Conservation (phyloP, 768 basidiomycete genomes). For the Lactarius pseudohatsudake region DNA sequence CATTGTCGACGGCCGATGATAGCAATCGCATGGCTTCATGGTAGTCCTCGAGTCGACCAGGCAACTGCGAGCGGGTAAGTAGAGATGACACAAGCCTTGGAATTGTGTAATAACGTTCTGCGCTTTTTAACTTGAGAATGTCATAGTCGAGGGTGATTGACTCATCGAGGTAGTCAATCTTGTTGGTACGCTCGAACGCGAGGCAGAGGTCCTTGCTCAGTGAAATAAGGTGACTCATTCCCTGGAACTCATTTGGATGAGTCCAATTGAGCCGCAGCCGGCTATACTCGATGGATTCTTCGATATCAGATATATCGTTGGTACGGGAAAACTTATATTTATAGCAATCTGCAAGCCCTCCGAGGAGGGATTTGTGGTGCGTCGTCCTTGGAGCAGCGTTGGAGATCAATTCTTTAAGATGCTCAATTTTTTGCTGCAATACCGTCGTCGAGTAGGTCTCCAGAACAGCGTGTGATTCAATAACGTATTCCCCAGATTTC, state of each 20-base stretch:
- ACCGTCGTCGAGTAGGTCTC: not conserved
- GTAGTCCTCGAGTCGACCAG: not conserved
- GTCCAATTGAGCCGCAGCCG: not conserved
- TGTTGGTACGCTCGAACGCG: not conserved
- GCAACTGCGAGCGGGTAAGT: not conserved
- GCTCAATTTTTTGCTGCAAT: constrained; percentile 1
- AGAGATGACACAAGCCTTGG: constrained; percentile 1
- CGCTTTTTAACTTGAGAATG: not conserved
- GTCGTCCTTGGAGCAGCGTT: not conserved
- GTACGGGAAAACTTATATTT: constrained; percentile 9
- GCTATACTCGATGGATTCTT: not conserved
- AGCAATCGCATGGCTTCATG: constrained; percentile 9
- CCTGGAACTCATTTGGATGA: not conserved
- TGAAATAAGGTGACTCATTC: not conserved
- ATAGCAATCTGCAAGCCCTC: constrained; percentile 6
- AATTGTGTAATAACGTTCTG: not conserved
- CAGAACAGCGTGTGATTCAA: not conserved
- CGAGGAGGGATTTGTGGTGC: not conserved
- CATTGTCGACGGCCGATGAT: not conserved
- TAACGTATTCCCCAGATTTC: no score
- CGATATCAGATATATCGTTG: not conserved
- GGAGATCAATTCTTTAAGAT: constrained; percentile 1
- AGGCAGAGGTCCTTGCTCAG: constrained; percentile 4
- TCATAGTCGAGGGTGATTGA: not conserved
- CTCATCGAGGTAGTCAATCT: constrained; percentile 8